Evolutionary conservation across 805 yeast genomes (phyloP).

Genomic region (Ogataea parapolymorpha): DNA sequence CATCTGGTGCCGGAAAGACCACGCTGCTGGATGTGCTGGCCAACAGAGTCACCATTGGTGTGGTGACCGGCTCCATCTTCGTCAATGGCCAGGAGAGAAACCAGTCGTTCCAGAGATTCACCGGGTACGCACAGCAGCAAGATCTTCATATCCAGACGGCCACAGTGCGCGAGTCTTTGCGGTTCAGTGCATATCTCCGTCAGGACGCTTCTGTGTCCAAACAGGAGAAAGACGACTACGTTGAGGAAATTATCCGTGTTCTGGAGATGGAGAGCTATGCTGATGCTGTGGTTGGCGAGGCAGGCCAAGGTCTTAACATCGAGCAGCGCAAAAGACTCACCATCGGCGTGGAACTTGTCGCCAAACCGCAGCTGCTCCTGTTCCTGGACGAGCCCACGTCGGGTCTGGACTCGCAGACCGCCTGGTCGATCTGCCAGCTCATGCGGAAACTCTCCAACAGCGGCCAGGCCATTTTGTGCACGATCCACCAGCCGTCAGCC

Average conservation of each 20-base stretch:
- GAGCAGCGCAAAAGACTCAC: slow-evolving; percentile 51
- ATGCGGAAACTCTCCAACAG: slow-evolving; percentile 44
- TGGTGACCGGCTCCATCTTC: slow-evolving; percentile 50
- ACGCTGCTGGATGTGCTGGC: slow-evolving; percentile 49
- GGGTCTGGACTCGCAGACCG: slow-evolving; percentile 54
- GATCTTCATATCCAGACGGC: slow-evolving; percentile 46
- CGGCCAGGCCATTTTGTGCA: slow-evolving; percentile 55
- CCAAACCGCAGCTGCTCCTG: slow-evolving; percentile 46
- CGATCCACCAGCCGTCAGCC: slow-evolving; percentile 84
- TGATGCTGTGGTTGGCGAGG: slow-evolving; percentile 46
- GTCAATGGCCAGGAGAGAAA: slow-evolving; percentile 49
- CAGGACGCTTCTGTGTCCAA: slow-evolving; percentile 39
- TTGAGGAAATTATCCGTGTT: slow-evolving; percentile 43
- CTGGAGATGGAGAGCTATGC: slow-evolving; percentile 51
- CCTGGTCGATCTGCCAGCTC: slow-evolving; percentile 52
- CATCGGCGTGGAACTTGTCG: slow-evolving; percentile 51
- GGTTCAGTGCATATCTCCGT: slow-evolving; percentile 46
- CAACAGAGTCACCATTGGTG: slow-evolving; percentile 49
- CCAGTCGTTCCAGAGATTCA: slow-evolving; percentile 44
- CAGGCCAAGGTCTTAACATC: slow-evolving; percentile 48
- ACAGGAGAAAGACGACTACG: slow-evolving; percentile 43
- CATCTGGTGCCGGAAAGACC: slow-evolving; percentile 58
- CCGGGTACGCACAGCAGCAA: slow-evolving; percentile 56
- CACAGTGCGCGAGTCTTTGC: slow-evolving; percentile 50
- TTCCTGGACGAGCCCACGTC: slow-evolving; percentile 62